Conservation (phyloP, 148 eudicot species). For the Arbutus unedo region DNA sequence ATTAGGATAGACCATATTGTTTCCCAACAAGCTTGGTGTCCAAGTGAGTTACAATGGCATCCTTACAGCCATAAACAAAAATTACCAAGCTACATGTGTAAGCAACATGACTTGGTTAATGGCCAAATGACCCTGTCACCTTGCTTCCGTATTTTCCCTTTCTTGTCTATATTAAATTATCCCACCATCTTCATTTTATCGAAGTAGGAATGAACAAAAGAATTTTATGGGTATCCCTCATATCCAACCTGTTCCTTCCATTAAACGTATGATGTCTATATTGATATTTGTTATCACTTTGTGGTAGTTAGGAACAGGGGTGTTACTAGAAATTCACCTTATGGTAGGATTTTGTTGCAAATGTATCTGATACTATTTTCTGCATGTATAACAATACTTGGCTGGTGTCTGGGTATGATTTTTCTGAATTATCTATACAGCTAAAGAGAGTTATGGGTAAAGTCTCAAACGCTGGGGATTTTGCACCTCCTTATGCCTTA, state of each 20-base stretch:
- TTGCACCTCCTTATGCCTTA: background rate
- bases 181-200: background rate
- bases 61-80: background rate
- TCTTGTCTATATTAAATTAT: background rate
- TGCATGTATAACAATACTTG: background rate
- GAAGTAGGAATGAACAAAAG: background rate
- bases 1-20: background rate
- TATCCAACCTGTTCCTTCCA: background rate
- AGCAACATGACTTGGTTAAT: background rate
- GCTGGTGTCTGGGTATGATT: background rate
- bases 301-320: background rate
- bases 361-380: background rate
- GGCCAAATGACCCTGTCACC: background rate
- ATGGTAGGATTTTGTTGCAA: background rate
- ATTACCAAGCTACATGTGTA: background rate
- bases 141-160: background rate
- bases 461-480: background rate
- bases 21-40: background rate
- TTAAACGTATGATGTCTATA: background rate
- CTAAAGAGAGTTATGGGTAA: background rate
- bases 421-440: background rate
- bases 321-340: background rate
- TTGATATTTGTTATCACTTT: background rate
- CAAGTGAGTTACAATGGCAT: background rate
- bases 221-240: background rate